Conservation (phyloP, 2,329 filamentous ascomycete genomes). For the Penicillium sclerotigenum region DNA sequence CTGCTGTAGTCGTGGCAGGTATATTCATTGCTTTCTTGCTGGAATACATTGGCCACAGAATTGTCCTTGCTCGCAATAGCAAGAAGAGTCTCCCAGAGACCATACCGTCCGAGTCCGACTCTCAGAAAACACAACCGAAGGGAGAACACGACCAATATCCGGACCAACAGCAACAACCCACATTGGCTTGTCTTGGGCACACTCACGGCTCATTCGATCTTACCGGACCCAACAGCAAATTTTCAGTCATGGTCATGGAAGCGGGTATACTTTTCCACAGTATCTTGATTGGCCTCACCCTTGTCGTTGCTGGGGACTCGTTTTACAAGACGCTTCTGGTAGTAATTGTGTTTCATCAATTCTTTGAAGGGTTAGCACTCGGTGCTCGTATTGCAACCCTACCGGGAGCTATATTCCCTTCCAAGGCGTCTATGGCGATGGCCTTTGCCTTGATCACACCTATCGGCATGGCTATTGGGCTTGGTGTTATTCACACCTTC, state of each 20-base stretch:
- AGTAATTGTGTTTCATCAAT: slow-evolving; percentile 74
- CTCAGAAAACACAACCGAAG: slow-evolving; percentile 6
- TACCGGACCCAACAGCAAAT: slow-evolving; percentile 45
- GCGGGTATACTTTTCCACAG: slow-evolving; percentile 72
- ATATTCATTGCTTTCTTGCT: slow-evolving; percentile 69
- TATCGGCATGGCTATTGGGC: slow-evolving; percentile 75
- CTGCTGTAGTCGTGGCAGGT: slow-evolving; percentile 70
- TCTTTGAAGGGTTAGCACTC: slow-evolving; percentile 73
- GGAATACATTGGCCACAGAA: slow-evolving; percentile 63
- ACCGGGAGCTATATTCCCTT: slow-evolving; percentile 27
- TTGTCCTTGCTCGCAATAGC: slow-evolving; percentile 42
- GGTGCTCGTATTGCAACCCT: slow-evolving; percentile 67
- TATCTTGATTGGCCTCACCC: slow-evolving; percentile 51
- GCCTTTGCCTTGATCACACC: slow-evolving; percentile 71
- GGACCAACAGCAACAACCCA: slow-evolving; percentile 4
- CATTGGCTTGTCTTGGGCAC: slow-evolving; percentile 32
- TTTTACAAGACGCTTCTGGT: slow-evolving; percentile 53
- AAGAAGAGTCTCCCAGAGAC: slow-evolving; percentile 8
- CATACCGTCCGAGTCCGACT: slow-evolving; percentile 1
- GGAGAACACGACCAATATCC: slow-evolving; percentile 2
- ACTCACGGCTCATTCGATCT: slow-evolving; percentile 33
- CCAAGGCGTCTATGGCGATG: slow-evolving; percentile 57
- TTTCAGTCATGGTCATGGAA: slow-evolving; percentile 68
- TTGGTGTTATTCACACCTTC: slow-evolving; percentile 66
- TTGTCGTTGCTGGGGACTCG: slow-evolving; percentile 49